Conservation (phyloP, 441 rosid genomes). For the Gossypium davidsonii region DNA sequence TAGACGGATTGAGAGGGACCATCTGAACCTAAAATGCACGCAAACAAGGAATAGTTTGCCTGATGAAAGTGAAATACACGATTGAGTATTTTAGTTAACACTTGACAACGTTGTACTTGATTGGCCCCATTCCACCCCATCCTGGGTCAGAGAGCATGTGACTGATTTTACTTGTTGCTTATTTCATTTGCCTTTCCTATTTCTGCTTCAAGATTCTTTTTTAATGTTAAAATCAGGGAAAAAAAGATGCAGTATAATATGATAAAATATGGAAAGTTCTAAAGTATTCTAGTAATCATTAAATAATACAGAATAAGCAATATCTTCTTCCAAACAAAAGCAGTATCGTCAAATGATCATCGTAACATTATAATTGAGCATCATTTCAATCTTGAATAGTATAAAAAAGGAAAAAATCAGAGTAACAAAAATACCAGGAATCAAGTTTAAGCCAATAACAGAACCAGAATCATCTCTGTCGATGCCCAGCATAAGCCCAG, state of each 20-base stretch:
- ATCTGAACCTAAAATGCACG: background rate
- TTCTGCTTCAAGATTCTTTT: background rate
- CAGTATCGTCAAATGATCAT: background rate
- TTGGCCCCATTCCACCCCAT: background rate
- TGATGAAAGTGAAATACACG: background rate
- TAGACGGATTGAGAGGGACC: background rate
- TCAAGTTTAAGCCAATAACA: conserved; percentile 52
- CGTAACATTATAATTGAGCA: background rate
- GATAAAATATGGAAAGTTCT: background rate
- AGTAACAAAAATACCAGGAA: conserved; percentile 37
- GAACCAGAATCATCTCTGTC: conserved; percentile 62
- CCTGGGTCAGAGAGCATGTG: background rate
- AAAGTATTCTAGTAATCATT: background rate
- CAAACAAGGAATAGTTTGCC: background rate
- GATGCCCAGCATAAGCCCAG: conserved; percentile 32
- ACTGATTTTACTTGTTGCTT: background rate
- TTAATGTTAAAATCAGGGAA: background rate
- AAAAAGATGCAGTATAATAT: background rate
- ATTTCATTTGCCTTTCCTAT: background rate
- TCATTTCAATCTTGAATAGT: background rate
- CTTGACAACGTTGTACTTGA: background rate
- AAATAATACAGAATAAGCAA: background rate
- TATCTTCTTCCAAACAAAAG: too few species aligned
- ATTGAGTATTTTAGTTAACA: background rate
- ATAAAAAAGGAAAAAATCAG: background rate